Base-by-base conservation (phyloP, 2,329 filamentous ascomycete species). In the Nemania bipapillata region DNA sequence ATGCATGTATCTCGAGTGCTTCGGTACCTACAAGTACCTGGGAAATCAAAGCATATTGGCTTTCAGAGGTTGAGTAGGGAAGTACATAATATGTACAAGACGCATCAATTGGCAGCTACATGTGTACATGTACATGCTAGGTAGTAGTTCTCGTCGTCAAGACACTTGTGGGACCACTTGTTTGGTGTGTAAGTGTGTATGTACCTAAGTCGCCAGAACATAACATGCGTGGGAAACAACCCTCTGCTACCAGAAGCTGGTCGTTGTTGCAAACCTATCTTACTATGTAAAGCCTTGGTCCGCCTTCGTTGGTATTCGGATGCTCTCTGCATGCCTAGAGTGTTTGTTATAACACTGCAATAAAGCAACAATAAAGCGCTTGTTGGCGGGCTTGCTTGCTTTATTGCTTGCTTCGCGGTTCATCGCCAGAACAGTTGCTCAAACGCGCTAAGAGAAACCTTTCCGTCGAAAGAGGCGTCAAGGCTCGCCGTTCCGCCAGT, bases 81-180 rank as follows among this genome's bases (percentile, higher is more conserved):
- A 50, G 45, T 64, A 40, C n/a, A 32, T 32, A 32, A 9, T 32
- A 4, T 32, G 42, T 60, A 58, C 26, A 55, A 47, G 30, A 63
- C 40, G 15, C 53, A 58, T 49, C 58, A 40, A 49, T 53, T 26
- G 12, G 22, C 47, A 49, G 17, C 50, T 22, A 5, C 54, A n/a
- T n/a, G n/a, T 57, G 22, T 49, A 32, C 26, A 24, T 54, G 37
- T 42, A 32, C 52, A 57, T 63, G n/a, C n/a, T n/a, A n/a, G n/a
- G n/a, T n/a, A n/a, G n/a, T 32, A 52, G 28, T 62, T 69, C 45
- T 55, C 28, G 42, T 60, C 45, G 63, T 47, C 54, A 59, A 65
- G 57, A 32, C n/a, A 11, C 26, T 22, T 52, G n/a, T 17, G 54
- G 60, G 42, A 28, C 55, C 50, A 52, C 60, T n/a, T n/a, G n/a